Percentiles rank a stretch among this genome's conserved stretches.
phyloP scores from a whole-genome alignment of 352 stramenopile genomes.

The Pythium myriotylum region DNA sequence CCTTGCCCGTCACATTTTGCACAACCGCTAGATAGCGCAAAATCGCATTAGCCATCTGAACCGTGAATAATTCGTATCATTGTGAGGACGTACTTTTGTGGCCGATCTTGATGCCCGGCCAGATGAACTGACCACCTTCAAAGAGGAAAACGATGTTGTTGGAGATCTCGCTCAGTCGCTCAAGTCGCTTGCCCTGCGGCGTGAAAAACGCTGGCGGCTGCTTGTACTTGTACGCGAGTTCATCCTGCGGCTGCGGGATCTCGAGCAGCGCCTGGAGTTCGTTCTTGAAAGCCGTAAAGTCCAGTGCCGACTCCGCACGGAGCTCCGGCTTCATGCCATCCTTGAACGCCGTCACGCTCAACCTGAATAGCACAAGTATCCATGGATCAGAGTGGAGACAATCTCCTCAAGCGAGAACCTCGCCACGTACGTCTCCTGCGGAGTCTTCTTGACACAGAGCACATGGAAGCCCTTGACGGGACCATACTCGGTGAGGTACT shows the following conservation, averaged over 20 bases:
- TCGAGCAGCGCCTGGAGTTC: slow-evolving; percentile 44
- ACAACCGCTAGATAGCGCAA: slow-evolving; percentile 16
- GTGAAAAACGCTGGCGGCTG: slow-evolving; percentile 72
- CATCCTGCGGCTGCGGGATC: slow-evolving; percentile 33
- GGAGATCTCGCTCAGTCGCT: slow-evolving; percentile 43
- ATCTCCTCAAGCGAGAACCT: background rate
- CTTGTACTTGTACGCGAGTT: slow-evolving; percentile 55
- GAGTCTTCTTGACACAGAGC: slow-evolving; percentile 53
- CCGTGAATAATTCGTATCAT: no score
- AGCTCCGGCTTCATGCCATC: slow-evolving; percentile 44
- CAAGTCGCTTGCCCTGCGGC: slow-evolving; percentile 47
- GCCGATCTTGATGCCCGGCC: slow-evolving; percentile 63
- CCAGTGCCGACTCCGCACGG: slow-evolving; percentile 37
- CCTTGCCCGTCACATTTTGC: slow-evolving; percentile 30
- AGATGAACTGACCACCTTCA: slow-evolving; percentile 78
- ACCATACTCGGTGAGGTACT: slow-evolving; percentile 58
- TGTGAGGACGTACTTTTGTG: slow-evolving; percentile 51
- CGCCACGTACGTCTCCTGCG: slow-evolving; percentile 44
- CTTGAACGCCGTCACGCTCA: slow-evolving; percentile 59
- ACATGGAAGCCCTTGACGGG: slow-evolving; percentile 77
- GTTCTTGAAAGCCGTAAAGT: slow-evolving; percentile 38
- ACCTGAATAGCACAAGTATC: slow-evolving; percentile 22
- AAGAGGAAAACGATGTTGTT: slow-evolving; percentile 71
- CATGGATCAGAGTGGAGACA: background rate
- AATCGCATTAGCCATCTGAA: background rate